A percentile compares a stretch with the other conserved stretches of the same genome.
Conservation (phyloP, 2,329 filamentous ascomycete species). For the Huntiella bhutanensis region DNA sequence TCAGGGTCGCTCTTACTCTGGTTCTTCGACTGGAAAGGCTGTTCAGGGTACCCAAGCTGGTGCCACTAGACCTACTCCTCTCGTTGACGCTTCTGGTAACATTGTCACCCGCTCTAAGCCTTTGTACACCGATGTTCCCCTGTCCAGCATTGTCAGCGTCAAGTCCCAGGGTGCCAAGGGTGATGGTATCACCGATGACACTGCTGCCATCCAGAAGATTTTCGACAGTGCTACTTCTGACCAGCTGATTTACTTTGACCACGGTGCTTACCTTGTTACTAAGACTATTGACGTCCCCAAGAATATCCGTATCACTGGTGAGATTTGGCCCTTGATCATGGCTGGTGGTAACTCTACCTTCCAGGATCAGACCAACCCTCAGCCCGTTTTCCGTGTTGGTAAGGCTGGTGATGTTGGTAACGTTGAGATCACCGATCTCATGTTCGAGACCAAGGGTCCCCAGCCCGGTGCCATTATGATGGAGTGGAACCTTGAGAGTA, state of each 20-base stretch:
- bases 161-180: slow-evolving; percentile 70
- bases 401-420: slow-evolving; percentile 54
- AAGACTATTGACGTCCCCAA: slow-evolving; percentile 55
- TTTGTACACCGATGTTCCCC: slow-evolving; percentile 54
- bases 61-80: slow-evolving; percentile 42
- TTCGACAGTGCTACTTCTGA: slow-evolving; percentile 47
- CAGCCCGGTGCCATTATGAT: slow-evolving; percentile 78
- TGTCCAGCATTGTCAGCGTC: slow-evolving; percentile 61
- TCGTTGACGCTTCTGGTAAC: slow-evolving; percentile 44
- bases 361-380: slow-evolving; percentile 53
- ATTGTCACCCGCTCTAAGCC: slow-evolving; percentile 77
- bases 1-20: slow-evolving; percentile 58
- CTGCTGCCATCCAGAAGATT: slow-evolving; percentile 59
- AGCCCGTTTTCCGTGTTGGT: slow-evolving; percentile 74
- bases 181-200: slow-evolving; percentile 77
- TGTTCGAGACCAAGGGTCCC: slow-evolving; percentile 68
- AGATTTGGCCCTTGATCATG: slow-evolving; percentile 82
- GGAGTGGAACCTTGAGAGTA: slow-evolving; percentile 69
- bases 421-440: slow-evolving; percentile 74
- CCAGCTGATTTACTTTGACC: slow-evolving; percentile 56
- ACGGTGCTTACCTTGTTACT: slow-evolving; percentile 53
- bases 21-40: slow-evolving; percentile 25
- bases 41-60: slow-evolving; percentile 38
- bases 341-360: slow-evolving; percentile 56
- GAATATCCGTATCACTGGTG: slow-evolving; percentile 72